phyloP scores from a whole-genome alignment of 1,139 yeast genomes.

The Hansenula lynferdii region DNA sequence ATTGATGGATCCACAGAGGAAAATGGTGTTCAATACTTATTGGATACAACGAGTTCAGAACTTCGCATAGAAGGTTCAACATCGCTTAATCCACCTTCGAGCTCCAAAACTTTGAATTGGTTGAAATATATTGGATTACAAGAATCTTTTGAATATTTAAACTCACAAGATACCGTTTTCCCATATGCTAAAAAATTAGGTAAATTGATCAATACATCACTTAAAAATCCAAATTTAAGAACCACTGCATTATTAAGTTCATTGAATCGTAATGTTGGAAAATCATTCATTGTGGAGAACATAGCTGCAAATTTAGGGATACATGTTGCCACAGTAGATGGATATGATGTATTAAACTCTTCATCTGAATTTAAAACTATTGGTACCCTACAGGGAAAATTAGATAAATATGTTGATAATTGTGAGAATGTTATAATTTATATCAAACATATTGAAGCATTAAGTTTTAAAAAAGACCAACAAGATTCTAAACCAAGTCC shows the following conservation, averaged over 20 bases:
- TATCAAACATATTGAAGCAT: constrained; percentile 68
- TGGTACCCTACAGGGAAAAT: constrained; percentile 70
- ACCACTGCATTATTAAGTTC: constrained; percentile 69
- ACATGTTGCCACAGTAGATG: constrained; percentile 67
- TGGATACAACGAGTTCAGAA: constrained; percentile 46
- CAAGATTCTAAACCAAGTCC: constrained; percentile 50
- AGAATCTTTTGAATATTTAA: constrained; percentile 28
- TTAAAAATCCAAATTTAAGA: constrained; percentile 35
- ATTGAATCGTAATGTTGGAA: constrained; percentile 75
- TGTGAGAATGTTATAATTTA: constrained; percentile 47
- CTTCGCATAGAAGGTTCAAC: constrained; percentile 34
- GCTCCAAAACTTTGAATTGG: constrained; percentile 37
- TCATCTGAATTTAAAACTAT: constrained; percentile 78
- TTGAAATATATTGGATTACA: constrained; percentile 39
- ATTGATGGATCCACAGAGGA: constrained; percentile 26
- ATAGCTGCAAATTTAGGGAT: constrained; percentile 58
- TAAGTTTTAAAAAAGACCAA: constrained; percentile 68
- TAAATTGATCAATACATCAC: constrained; percentile 44
- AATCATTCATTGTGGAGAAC: constrained; percentile 55
- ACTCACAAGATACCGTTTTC: constrained; percentile 27
- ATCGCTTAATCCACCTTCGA: constrained; percentile 24
- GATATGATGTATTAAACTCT: constrained; percentile 53
- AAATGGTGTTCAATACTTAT: constrained; percentile 40
- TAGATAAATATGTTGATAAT: constrained; percentile 52
- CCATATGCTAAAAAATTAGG: constrained; percentile 48